phyloP scores from a whole-genome alignment of 164 flowering plant genomes.

The Umbellularia californica region DNA sequence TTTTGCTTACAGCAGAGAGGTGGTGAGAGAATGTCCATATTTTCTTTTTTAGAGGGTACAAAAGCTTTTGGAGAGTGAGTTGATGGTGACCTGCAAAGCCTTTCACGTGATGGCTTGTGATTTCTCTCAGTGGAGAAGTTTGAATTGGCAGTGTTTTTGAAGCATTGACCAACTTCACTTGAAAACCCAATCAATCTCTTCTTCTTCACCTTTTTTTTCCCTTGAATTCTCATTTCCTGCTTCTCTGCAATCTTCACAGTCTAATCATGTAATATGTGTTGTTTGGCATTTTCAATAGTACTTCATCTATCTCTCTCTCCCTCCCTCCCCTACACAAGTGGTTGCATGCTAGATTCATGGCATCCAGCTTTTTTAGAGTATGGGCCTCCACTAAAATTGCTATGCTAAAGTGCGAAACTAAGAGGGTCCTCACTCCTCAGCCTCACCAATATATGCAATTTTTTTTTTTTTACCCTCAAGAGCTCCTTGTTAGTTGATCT shows the following conservation, averaged over 20 bases:
- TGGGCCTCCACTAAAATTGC: conserved; percentile 17
- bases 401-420: neutral
- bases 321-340: conserved; percentile 6
- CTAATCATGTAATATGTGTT: conserved; percentile 17
- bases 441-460: neutral
- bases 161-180: conserved; percentile 23
- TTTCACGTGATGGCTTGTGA: conserved; percentile 45
- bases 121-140: conserved; percentile 27
- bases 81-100: conserved; percentile 28
- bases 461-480: no score
- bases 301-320: conserved; percentile 1
- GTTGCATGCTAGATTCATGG: conserved; percentile 22
- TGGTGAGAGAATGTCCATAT: conserved; percentile 16
- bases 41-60: conserved; percentile 21
- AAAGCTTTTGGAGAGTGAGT: conserved; percentile 24
- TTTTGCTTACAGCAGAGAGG: conserved; percentile 25
- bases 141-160: conserved; percentile 24
- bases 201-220: neutral
- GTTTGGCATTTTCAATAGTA: conserved; percentile 20
- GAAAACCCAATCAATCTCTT: conserved; percentile 2
- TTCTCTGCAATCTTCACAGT: neutral
- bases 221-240: neutral
- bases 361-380: conserved; percentile 23
- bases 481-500: no score
- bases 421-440: neutral